These are phyloP conservation scores for Fusarium decemcellulare DNA, from an alignment of 2,329 filamentous ascomycete genomes.

Conservation along the genomic window DNA sequence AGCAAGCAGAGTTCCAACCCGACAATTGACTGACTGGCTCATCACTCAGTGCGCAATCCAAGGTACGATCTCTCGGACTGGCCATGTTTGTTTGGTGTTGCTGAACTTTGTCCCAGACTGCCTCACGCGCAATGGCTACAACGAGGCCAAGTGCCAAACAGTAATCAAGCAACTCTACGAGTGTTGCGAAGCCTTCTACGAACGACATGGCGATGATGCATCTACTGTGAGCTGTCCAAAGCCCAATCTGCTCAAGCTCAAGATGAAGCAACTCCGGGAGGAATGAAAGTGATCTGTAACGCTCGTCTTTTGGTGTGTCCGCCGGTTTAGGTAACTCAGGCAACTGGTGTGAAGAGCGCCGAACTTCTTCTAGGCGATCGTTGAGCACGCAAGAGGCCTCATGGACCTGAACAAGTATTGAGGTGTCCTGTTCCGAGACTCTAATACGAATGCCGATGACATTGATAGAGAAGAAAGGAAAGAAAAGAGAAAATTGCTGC, in stretches of 20 bases:
- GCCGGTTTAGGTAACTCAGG: slow-evolving; percentile 67
- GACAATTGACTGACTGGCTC: slow-evolving; percentile 15
- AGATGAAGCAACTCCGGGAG: slow-evolving; percentile 80
- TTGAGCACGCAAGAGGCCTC: slow-evolving; percentile 95
- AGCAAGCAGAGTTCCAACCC: background rate
- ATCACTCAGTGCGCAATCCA: slow-evolving; percentile 86
- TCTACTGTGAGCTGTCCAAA: slow-evolving; percentile 89
- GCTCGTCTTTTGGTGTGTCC: slow-evolving; percentile 61
- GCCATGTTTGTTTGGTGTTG: background rate
- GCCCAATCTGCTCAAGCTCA: slow-evolving; percentile 82
- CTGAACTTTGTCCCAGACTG: slow-evolving; percentile 72
- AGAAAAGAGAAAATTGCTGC: slow-evolving; percentile 46
- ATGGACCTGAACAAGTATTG: slow-evolving; percentile 93
- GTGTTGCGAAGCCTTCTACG: slow-evolving; percentile 93
- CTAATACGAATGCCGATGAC: slow-evolving; percentile 95
- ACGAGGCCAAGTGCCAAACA: slow-evolving; percentile 85
- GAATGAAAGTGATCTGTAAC: slow-evolving; percentile 62
- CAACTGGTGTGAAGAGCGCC: slow-evolving; percentile 81
- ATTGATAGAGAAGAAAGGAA: slow-evolving; percentile 71
- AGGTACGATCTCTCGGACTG: slow-evolving; percentile 63
- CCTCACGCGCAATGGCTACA: slow-evolving; percentile 85
- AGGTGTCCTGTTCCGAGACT: slow-evolving; percentile 95
- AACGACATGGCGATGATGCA: slow-evolving; percentile 81
- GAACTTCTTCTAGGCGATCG: slow-evolving; percentile 89
- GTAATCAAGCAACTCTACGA: slow-evolving; percentile 91